Conservation (phyloP, 2,329 filamentous ascomycete genomes). For the Apiospora arundinis region DNA sequence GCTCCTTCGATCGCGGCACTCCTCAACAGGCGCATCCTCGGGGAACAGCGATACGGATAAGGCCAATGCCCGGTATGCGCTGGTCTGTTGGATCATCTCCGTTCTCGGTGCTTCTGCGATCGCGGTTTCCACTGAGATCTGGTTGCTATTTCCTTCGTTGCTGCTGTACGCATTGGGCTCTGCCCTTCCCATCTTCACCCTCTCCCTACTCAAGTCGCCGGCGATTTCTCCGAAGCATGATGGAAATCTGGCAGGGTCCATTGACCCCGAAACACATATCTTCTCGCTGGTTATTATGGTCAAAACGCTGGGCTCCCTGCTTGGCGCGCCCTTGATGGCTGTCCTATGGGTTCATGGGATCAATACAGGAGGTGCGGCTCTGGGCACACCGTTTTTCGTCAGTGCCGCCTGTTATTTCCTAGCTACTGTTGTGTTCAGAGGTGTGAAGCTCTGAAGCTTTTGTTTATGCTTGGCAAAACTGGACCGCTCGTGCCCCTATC, state of each 20-base stretch:
- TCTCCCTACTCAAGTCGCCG: conserved; percentile 54
- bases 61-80: conserved; percentile 42
- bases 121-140: conserved; percentile 45
- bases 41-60: conserved; percentile 37
- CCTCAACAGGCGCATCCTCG: conserved; percentile 22
- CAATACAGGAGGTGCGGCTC: conserved; percentile 39
- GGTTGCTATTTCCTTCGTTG: conserved; percentile 50
- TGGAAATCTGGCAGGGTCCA: conserved; percentile 25
- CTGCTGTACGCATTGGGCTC: conserved; percentile 55
- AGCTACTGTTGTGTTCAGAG: conserved; percentile 43
- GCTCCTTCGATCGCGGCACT: conserved; percentile 38
- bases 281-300: conserved; percentile 60
- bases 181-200: conserved; percentile 56
- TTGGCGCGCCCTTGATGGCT: conserved; percentile 56
- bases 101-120: conserved; percentile 52
- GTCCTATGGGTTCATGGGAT: conserved; percentile 54
- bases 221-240: conserved; percentile 39
- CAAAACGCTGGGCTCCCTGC: conserved; percentile 53
- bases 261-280: conserved; percentile 47
- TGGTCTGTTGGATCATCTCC: conserved; percentile 46
- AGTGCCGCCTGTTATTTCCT: conserved; percentile 46
- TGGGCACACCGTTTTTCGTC: conserved; percentile 49
- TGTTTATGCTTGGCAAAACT: background rate
- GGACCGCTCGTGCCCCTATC: background rate
- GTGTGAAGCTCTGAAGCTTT: conserved; percentile 29